Base-by-base conservation (phyloP, 129 eudicot genomes). In the Cynara cardunculus region DNA sequence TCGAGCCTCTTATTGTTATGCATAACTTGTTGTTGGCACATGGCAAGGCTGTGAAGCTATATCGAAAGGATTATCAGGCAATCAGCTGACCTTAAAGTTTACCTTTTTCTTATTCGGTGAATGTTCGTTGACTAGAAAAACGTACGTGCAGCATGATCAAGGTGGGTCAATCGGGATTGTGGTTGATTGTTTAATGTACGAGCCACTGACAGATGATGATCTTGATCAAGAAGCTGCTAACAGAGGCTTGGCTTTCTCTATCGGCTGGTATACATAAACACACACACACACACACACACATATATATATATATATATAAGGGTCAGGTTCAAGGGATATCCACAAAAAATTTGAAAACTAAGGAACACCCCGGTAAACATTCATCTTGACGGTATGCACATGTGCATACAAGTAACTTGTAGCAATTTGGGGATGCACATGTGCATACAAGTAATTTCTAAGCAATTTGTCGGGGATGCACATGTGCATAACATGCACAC, bases 11-110 rank as follows among this genome's bases (percentile, higher is more conserved):
- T 44, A 72, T 86, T 82, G 93, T 76, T 3, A 84, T 75, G 78
- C 97, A 95, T 80, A 90, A 95, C 86, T 78, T 90, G 91, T 24
- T 95, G 71, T 72, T 95, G 73, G 94, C 94, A 72, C 99, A 95
- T 89, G 94, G 93, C 77, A 92, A 92, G 68, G 93, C 91, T 62
- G 89, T 84, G 70, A 86, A 86, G 69, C 39, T 92, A 25, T 95
- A 92, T 75, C 87, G 89, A 27, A 68, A 81, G 32, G 71, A 80
- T 74, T 92, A 82, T 87, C 93, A 92, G 93, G 88, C 37, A 80
- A 80, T 56, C 53, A 14, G 7, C 11, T 74, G 27, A 34, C 41
- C 32, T 80, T 80, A 28, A 84, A 44, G 65, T 53, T 76, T 71
- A 34, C 67, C 14, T 71, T 28, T 56, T 69, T 27, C 81, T 62